Evolutionary conservation across 2,329 filamentous ascomycete genomes (phyloP), one percentile per base, ranked within the genome.

Genomic region (Dichotomopilus funicola): DNA sequence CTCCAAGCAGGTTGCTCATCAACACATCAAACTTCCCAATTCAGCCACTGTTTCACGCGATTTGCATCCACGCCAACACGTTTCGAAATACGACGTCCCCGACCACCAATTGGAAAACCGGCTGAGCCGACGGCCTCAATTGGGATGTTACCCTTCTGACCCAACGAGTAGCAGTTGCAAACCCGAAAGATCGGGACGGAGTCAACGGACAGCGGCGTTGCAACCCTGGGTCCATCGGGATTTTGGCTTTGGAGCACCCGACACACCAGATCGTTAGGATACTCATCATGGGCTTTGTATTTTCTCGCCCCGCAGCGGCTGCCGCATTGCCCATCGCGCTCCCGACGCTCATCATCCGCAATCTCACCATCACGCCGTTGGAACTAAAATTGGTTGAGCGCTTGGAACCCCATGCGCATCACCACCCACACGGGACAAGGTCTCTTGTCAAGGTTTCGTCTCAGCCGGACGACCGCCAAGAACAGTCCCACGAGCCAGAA

Each of bases 311-410:
- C 6, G 34, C 38, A 27, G 40, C 54, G 43, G 56, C 54, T 11
- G 42, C 54, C 5, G n/a, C 40, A 42, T 52, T 48, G n/a, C 55
- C 54, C 19, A 46, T 36, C 9, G 35, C 34, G 34, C 40, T 51
- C 46, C 46, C 63, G 61, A 55, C 55, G 55, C 74, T 96, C 62
- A 88, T 81, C 4, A 82, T 96, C 65, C 89, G 91, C 65, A 96
- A 96, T 70, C 75, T 95, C 61, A 92, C 89, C 45, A 76, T 81
- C 55, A 85, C 81, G 49, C 78, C 83, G n/a, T 75, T 96, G 54
- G 82, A 86, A 62, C 79, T 96, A 64, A 85, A 84, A 69, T 70
- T 67, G 57, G 76, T 92, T 56, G 88, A 95, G 73, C 85, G 86
- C 62, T 91, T 91, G 68, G 80, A 84, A 62, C 78, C 70, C 35